Percentiles rank a stretch among this genome's conserved stretches.
These are phyloP conservation scores for Torrubiellomyces zombiae DNA, from an alignment of 2,329 filamentous ascomycete genomes.

Conservation along the genomic window DNA sequence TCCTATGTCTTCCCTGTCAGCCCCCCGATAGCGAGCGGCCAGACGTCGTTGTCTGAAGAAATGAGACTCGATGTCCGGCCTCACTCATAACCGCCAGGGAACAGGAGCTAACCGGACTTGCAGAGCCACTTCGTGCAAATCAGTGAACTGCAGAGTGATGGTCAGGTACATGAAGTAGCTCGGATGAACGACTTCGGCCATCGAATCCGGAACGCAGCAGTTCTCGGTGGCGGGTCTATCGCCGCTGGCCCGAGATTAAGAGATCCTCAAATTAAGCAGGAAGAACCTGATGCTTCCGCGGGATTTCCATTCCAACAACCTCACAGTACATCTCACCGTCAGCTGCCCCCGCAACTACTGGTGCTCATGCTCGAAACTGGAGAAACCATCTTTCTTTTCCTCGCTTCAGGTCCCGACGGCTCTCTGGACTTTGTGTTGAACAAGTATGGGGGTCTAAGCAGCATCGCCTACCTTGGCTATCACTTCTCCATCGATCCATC, in stretches of 20 bases:
- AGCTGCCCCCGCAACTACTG: conserved; percentile 61
- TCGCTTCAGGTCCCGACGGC: conserved; percentile 27
- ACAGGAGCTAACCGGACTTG: too few relatives aligned
- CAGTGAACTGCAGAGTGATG: conserved; percentile 52
- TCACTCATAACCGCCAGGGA: conserved; percentile 5
- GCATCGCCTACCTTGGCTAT: conserved; percentile 40
- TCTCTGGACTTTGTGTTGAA: conserved; percentile 43
- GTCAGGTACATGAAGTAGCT: conserved; percentile 59
- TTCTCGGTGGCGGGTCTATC: conserved; percentile 58
- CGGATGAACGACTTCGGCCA: conserved; percentile 64
- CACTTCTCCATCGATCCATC: conserved; percentile 64
- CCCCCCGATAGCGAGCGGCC: too few relatives aligned
- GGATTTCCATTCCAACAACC: too few relatives aligned
- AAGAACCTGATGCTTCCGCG: conserved; percentile 22
- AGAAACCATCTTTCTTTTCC: conserved; percentile 62
- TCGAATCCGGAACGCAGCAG: conserved; percentile 61
- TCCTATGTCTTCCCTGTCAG: background rate
- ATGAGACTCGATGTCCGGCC: too few relatives aligned
- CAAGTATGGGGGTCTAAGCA: conserved; percentile 40
- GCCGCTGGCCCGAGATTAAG: too few relatives aligned
- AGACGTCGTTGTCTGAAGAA: too few relatives aligned
- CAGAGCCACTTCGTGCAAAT: conserved; percentile 69
- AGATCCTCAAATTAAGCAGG: too few relatives aligned
- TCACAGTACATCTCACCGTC: conserved; percentile 3
- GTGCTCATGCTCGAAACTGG: conserved; percentile 59